Conservation (phyloP, 2,329 filamentous ascomycete genomes). For the Talaromyces sp. region DNA sequence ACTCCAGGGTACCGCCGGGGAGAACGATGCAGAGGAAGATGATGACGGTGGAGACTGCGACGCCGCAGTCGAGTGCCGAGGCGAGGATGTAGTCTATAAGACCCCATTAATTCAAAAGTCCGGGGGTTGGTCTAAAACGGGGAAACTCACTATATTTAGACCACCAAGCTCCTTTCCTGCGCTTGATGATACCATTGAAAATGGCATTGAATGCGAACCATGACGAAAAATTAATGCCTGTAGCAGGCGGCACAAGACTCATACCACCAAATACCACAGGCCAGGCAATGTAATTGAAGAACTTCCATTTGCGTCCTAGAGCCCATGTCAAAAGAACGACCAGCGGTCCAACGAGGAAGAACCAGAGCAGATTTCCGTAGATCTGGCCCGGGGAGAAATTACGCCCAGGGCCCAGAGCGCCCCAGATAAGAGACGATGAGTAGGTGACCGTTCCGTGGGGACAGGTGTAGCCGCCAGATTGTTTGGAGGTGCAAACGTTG, state of each 20-base stretch:
- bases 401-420: constrained; percentile 65
- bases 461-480: constrained; percentile 58
- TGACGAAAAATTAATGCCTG: constrained; percentile 66
- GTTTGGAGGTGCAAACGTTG: constrained; percentile 52
- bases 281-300: constrained; percentile 63
- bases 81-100: constrained; percentile 42
- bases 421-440: constrained; percentile 69
- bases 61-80: constrained; percentile 43
- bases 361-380: constrained; percentile 65
- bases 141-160: constrained; percentile 43
- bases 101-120: not conserved
- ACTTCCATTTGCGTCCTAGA: constrained; percentile 58
- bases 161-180: constrained; percentile 47
- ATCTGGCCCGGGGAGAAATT: constrained; percentile 63
- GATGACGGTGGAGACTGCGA: constrained; percentile 43
- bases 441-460: constrained; percentile 60
- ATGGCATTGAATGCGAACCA: constrained; percentile 56
- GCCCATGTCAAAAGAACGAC: constrained; percentile 59
- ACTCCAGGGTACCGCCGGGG: constrained; percentile 36
- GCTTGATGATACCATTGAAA: constrained; percentile 47
- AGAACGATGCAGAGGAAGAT: constrained; percentile 47
- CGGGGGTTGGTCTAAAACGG: not conserved
- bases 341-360: constrained; percentile 65
- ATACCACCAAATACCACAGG: constrained; percentile 67
- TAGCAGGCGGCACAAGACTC: constrained; percentile 64